Percentiles rank a stretch among this genome's conserved stretches.
phyloP scores from a whole-genome alignment of 2,329 filamentous ascomycete species.

The Scytalidium sp. region DNA sequence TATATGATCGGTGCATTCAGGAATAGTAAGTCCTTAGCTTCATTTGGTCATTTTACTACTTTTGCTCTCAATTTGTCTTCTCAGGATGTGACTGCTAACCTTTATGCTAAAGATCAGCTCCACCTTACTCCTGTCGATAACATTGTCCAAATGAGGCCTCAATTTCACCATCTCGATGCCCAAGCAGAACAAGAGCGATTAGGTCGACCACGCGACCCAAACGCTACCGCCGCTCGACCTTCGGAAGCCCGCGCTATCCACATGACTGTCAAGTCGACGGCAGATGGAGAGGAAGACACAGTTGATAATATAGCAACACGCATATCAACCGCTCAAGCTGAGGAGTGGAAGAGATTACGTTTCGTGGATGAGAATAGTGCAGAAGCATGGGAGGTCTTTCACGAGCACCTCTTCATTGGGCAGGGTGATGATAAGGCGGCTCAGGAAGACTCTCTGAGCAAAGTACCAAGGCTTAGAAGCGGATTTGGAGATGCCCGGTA shows the following conservation, averaged over 20 bases:
- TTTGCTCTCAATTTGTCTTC: too few species aligned
- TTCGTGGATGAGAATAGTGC: constrained; percentile 81
- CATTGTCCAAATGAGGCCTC: constrained; percentile 84
- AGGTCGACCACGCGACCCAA: constrained; percentile 37
- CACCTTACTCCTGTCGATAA: constrained; percentile 83
- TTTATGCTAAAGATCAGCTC: constrained; percentile 61
- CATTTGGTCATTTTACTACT: background rate
- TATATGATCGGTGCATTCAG: constrained; percentile 95
- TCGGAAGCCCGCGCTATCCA: constrained; percentile 73
- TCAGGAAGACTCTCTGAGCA: background rate
- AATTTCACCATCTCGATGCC: constrained; percentile 91
- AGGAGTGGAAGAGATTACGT: constrained; percentile 75
- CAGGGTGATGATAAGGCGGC: constrained; percentile 7
- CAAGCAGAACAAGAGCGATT: constrained; percentile 60
- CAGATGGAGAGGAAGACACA: constrained; percentile 61
- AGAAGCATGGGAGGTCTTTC: constrained; percentile 73
- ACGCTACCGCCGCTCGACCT: constrained; percentile 10
- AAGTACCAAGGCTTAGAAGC: constrained; percentile 40
- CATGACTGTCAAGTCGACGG: constrained; percentile 78
- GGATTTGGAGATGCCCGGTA: constrained; percentile 56
- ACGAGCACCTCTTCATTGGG: constrained; percentile 61
- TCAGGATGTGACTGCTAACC: constrained; percentile 3
- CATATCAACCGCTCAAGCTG: constrained; percentile 74
- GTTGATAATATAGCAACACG: constrained; percentile 73
- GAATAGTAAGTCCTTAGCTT: constrained; percentile 57